Conservation (phyloP, 176 grass and related monocot species). For the Thalia dealbata region DNA sequence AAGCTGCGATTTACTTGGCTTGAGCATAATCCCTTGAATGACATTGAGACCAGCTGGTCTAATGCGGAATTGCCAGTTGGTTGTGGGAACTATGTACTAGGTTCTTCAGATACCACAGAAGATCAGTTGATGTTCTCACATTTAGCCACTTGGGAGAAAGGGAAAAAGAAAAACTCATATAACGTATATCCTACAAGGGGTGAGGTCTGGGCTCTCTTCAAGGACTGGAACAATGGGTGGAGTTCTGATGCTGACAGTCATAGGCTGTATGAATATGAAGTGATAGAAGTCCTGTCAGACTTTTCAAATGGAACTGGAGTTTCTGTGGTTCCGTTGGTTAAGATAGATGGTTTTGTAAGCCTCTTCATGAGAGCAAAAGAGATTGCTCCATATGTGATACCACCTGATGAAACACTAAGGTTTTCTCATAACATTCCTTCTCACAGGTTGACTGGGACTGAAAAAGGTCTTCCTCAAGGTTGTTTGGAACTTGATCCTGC, state of each 20-base stretch:
- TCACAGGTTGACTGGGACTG: slow-evolving; percentile 54
- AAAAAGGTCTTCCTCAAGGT: slow-evolving; percentile 66
- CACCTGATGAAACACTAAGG: slow-evolving; percentile 50
- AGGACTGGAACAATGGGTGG: slow-evolving; percentile 77
- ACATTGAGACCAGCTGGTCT: slow-evolving; percentile 42
- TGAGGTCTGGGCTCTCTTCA: slow-evolving; percentile 87
- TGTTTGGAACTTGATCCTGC: slow-evolving; percentile 77
- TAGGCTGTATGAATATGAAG: slow-evolving; percentile 62
- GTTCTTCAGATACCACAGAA: slow-evolving; percentile 31
- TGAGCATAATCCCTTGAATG: slow-evolving; percentile 28
- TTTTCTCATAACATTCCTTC: slow-evolving; percentile 73
- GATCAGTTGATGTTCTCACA: slow-evolving; percentile 81
- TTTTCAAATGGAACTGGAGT: slow-evolving; percentile 35
- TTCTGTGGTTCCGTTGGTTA: slow-evolving; percentile 52
- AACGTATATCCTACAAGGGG: slow-evolving; percentile 58
- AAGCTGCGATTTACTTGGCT: slow-evolving; percentile 65
- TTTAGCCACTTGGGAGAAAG: slow-evolving; percentile 46
- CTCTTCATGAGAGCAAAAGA: slow-evolving; percentile 45
- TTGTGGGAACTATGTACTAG: slow-evolving; percentile 62
- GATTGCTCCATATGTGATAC: slow-evolving; percentile 30
- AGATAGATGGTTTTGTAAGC: slow-evolving; percentile 69
- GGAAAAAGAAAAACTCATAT: slow-evolving; percentile 48
- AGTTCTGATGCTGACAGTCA: slow-evolving; percentile 55
- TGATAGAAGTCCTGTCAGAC: slow-evolving; percentile 59
- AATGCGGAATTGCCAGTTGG: slow-evolving; percentile 61